Percentiles rank a stretch among this genome's conserved stretches.
phyloP scores from a whole-genome alignment of 1,139 yeast genomes.

The Pichia sp. region DNA sequence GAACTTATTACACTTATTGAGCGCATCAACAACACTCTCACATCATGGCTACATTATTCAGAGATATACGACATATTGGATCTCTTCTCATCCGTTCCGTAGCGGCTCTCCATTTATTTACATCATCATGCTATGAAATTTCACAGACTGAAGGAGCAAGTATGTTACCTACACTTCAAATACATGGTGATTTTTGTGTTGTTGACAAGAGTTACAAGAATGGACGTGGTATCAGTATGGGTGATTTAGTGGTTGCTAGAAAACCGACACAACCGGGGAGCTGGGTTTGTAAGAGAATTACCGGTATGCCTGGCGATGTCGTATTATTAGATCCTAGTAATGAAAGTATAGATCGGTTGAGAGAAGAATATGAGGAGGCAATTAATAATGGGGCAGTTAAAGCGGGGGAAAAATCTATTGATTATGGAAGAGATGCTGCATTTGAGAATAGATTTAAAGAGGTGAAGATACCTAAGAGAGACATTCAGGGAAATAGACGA shows the following conservation, averaged over 20 bases:
- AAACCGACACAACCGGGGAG: slow-evolving; percentile 88
- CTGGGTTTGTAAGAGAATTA: slow-evolving; percentile 83
- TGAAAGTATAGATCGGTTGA: slow-evolving; percentile 22
- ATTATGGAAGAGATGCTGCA: neutral
- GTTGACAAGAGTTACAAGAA: slow-evolving; percentile 55
- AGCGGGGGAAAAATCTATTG: neutral
- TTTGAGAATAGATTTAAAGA: slow-evolving; percentile 6
- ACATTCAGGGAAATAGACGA: slow-evolving; percentile 11
- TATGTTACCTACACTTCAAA: slow-evolving; percentile 85
- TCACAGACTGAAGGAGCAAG: slow-evolving; percentile 83
- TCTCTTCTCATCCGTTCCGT: slow-evolving; percentile 22
- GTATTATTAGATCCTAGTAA: slow-evolving; percentile 75
- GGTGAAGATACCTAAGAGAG: slow-evolving; percentile 13
- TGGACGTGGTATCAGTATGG: slow-evolving; percentile 60
- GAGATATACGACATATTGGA: slow-evolving; percentile 14
- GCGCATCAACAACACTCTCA: too few species aligned
- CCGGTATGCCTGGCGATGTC: slow-evolving; percentile 95
- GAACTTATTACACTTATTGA: too few species aligned
- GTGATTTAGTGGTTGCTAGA: slow-evolving; percentile 81
- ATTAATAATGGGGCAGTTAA: neutral
- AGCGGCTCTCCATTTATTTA: slow-evolving; percentile 23
- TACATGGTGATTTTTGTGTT: slow-evolving; percentile 71
- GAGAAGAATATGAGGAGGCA: slow-evolving; percentile 2
- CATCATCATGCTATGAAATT: slow-evolving; percentile 20
- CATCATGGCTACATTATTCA: neutral